Evolutionary conservation across 2,329 filamentous ascomycete species (phyloP), one percentile per base, ranked within the genome.

Genomic region (Teratosphaeria epicoccoides): DNA sequence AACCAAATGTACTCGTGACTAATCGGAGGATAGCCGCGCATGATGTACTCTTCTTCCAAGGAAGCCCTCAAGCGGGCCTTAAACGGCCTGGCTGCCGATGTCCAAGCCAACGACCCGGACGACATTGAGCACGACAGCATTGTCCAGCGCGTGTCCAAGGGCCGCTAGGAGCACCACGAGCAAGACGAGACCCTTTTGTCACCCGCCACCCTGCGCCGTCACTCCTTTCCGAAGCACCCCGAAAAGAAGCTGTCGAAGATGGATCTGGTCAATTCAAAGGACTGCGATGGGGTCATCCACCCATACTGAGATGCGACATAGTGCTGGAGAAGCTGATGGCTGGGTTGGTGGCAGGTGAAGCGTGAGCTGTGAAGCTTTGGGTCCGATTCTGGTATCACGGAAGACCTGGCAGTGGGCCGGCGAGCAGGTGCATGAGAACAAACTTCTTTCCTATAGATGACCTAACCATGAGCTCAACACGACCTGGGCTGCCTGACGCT

Each of bases 21-120:
- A 17, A 40, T 17, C 26, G 17, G 14, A n/a, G 14, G 10, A 4
- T 61, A 89, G 87, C 79, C 84, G 72, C 89, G 89, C 79, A 93
- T 93, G 87, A 79, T 89, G 71, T 93, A 91, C 78, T 85, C 87
- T 63, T 87, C 87, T 49, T 93, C 87, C 72, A 93, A 91, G 77
- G 85, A 90, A 65, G 84, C 85, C 54, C 79, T 93, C 61, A 91
- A 89, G 80, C 83, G 84, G 71, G 72, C 85, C 48, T 80, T 93
- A 58, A 86, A 81, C 67, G 87, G 86, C 58, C 74, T 91, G 62
- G 84, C 84, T 55, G 74, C 76, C 63, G 87, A 91, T 70, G 78
- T 90, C 64, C 87, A 93, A 77, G 87, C 86, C 75, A 90, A 90
- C 76, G 87, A 91, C 71, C 72, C 74, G 61, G 85, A 88, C 70